Conservation (phyloP, 352 stramenopile species). For the Phytopythium delawarense region DNA sequence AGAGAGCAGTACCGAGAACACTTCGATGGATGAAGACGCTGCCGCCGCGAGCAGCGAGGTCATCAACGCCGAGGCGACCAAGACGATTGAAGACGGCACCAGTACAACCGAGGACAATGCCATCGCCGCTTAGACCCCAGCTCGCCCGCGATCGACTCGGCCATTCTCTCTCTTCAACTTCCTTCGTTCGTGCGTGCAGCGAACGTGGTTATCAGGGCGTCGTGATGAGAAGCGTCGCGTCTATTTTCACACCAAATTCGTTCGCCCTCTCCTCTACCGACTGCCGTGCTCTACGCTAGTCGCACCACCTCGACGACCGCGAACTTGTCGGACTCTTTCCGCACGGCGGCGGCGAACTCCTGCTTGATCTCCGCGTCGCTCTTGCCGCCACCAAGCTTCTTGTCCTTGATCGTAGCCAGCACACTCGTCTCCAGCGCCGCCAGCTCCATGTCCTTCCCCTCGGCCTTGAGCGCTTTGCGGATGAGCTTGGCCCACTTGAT, state of each 20-base stretch:
- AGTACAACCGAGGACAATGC: not conserved
- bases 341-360: constrained; percentile 50
- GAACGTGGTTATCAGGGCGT: not conserved
- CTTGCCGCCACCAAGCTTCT: constrained; percentile 35
- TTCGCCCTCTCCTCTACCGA: not conserved
- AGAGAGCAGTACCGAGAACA: not conserved
- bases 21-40: not conserved
- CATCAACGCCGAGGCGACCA: not conserved
- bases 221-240: not conserved
- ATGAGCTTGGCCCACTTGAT: constrained; percentile 78
- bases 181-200: not conserved
- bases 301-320: constrained; percentile 48
- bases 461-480: constrained; percentile 45
- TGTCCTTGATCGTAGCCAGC: constrained; percentile 36
- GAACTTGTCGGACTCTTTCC: constrained; percentile 34
- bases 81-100: not conserved
- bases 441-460: constrained; percentile 49
- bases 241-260: constrained; percentile 5
- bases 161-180: not conserved
- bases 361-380: constrained; percentile 66
- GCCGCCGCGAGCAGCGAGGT: not conserved
- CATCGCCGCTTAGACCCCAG: not conserved
- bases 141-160: too few species aligned
- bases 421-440: constrained; percentile 41
- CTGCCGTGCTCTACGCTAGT: constrained; percentile 18